phyloP scores from a whole-genome alignment of 176 grass and related monocot genomes.

The Triticum monococcum region DNA sequence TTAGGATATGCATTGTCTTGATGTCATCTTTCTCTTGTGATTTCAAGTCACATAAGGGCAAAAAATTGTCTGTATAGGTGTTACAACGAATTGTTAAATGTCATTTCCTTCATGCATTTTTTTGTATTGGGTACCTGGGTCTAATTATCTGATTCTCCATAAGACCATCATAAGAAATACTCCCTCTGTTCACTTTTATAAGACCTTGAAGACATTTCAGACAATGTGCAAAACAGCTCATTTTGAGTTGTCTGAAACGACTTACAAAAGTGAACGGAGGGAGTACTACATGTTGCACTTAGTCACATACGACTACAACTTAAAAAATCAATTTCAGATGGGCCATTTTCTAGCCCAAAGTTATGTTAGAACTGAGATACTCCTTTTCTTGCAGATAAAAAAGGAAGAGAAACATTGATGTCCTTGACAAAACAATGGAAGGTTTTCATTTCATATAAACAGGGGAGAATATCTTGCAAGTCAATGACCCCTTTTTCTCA shows the following conservation, averaged over 20 bases:
- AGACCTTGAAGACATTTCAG: too few relatives aligned
- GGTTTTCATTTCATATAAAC: slow-evolving; percentile 36
- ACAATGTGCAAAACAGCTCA: too few relatives aligned
- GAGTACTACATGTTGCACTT: not conserved
- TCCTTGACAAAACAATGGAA: slow-evolving; percentile 29
- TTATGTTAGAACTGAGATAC: slow-evolving; percentile 3
- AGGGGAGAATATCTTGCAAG: not conserved
- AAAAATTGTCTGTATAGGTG: not conserved
- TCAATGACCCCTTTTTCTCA: not conserved
- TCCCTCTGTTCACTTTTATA: too few relatives aligned
- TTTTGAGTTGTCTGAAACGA: too few relatives aligned
- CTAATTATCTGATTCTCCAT: not conserved
- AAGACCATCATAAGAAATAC: not conserved
- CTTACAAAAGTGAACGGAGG: too few relatives aligned
- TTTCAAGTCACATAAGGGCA: not conserved
- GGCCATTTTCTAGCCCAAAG: not conserved
- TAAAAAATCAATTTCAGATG: not conserved
- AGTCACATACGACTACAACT: not conserved
- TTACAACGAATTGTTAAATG: not conserved
- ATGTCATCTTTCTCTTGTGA: slow-evolving; percentile 2
- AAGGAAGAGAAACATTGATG: not conserved
- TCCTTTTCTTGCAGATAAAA: slow-evolving; percentile 28
- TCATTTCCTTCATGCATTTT: not conserved
- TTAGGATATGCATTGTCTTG: not conserved
- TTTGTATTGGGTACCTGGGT: not conserved